Evolutionary conservation across 2,329 filamentous ascomycete genomes (phyloP), one percentile per base, ranked within the genome.

Genomic region (Lasiodiplodia sp.): DNA sequence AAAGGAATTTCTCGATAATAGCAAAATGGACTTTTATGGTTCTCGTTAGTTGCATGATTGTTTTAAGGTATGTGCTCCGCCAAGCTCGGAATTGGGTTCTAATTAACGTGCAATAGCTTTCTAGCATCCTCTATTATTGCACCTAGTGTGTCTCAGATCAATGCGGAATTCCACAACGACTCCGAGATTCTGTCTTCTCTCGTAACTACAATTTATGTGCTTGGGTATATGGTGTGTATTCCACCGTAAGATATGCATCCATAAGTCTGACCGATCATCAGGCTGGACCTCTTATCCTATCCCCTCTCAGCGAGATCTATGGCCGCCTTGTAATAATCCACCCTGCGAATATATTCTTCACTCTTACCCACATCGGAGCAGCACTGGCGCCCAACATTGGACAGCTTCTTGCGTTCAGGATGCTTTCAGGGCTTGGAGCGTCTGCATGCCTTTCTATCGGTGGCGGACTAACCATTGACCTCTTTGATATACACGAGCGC

Each of bases 61-160:
- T 78, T 52, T 66, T 79, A 6, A 69, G 60, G 69, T 69, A 25
- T 23, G 55, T 55, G 14, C 7, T 23, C 34, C 34, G 6, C 28
- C 4, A 4, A 18, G 16, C 23, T 28, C 31, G 12, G 2, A 3
- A 14, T 52, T 11, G 4, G 8, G 4, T 52, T 47, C 38, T 49
- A 1, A 34, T 23, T 38, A 11, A 34, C 8, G 38, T 16, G 12
- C 18, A 5, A 23, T 40, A 79, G 75, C 67, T 77, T 78, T 1
- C 70, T 81, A 1, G 74, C 76, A 4, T 79, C 77, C 0, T 77
- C 78, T 3, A 79, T 80, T 21, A 73, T 80, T 62, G 78, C 78
- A 2, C 79, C 79, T 0, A 77, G 72, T 1, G 75, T 77, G 2
- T 70, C 75, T 0, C 77, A 77, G 44, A 73, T 79, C 16, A 75